A percentile compares a stretch with the other conserved stretches of the same genome.
Conservation (phyloP, 192 early-diverging fungal genomes). For the Obelidium mucronatum region DNA sequence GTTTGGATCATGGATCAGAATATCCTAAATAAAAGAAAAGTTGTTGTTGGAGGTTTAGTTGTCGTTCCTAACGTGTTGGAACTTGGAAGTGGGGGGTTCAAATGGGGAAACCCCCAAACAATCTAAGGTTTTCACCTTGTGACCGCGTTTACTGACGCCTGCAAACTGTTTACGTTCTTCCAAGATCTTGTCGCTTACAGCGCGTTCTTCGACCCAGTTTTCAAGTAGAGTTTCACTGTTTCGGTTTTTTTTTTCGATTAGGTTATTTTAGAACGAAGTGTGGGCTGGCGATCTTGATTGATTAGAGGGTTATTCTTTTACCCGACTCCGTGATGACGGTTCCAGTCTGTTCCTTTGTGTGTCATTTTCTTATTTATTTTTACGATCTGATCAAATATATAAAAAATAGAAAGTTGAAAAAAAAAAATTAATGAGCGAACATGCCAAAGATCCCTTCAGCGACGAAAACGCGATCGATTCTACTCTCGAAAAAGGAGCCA, state of each 20-base stretch:
- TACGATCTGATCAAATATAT: no score
- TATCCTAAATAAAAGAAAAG: constrained; percentile 11
- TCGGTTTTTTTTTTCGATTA: no score
- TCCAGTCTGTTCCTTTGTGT: constrained; percentile 56
- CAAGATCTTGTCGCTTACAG: constrained; percentile 47
- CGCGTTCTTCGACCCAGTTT: constrained; percentile 68
- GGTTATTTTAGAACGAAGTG: background rate
- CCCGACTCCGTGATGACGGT: constrained; percentile 56
- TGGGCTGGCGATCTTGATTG: no score
- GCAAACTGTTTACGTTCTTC: constrained; percentile 45
- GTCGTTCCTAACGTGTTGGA: no score
- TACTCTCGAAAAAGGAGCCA: no score
- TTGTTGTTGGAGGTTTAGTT: background rate
- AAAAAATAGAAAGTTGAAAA: background rate
- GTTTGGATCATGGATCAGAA: constrained; percentile 12
- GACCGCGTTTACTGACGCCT: constrained; percentile 46
- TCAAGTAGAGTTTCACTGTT: constrained; percentile 53
- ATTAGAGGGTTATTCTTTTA: background rate
- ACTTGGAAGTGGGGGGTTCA: no score
- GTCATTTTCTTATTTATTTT: no score
- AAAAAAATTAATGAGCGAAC: no score
- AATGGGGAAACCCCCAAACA: no score
- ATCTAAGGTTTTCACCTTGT: constrained; percentile 41
- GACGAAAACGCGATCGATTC: no score
- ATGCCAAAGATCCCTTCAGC: no score